Evolutionary conservation across 2,329 filamentous ascomycete genomes (phyloP), one percentile per base, ranked within the genome.

Genomic region (Ophiostoma angusticollis): DNA sequence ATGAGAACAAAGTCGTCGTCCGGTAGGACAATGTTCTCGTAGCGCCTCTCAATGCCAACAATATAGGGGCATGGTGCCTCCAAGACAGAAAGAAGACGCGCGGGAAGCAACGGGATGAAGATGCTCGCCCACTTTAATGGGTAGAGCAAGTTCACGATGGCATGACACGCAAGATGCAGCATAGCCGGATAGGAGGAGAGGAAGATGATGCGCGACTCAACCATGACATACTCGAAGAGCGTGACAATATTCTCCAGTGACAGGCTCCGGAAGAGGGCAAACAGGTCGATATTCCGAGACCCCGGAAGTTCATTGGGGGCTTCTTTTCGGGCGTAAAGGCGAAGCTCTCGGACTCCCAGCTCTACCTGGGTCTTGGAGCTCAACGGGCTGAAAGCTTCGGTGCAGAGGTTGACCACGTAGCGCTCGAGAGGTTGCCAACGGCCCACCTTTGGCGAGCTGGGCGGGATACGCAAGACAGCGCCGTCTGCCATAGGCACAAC

Each of bases 31-130:
- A 86, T 74, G 41, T 76, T 76, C 50, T 93, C 84, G 55, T 96
- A 96, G 41, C 87, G 77, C 48, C 87, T 75, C 61, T 98, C 91
- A 42, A 98, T 84, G 35, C 91, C 91, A 31, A 96, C 85, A 48
- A 98, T 94, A 52, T 96, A 98, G 1, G 91, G 91, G 51, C 91
- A 96, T 3, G 89, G 89, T 1, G 89, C 89, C 51, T 96, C 91
- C 14, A 98, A 70, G 3, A 86, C 89, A 38, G 91, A 87, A 9
- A 98, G 70, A 17, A 98, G 66, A 25, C 89, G 77, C 8, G 85
- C 84, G 6, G 89, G 89, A 8, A 98, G 70, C 24, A 96, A 72
- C 2, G 89, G 89, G 47, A 96, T 95, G 55, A 94, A 86, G 35
- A 96, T 85, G 50, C 87, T 93, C 3, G 84, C 76, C 89, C 91